Base-by-base conservation (phyloP, 2,329 filamentous ascomycete species). In the Venturia nashicola region DNA sequence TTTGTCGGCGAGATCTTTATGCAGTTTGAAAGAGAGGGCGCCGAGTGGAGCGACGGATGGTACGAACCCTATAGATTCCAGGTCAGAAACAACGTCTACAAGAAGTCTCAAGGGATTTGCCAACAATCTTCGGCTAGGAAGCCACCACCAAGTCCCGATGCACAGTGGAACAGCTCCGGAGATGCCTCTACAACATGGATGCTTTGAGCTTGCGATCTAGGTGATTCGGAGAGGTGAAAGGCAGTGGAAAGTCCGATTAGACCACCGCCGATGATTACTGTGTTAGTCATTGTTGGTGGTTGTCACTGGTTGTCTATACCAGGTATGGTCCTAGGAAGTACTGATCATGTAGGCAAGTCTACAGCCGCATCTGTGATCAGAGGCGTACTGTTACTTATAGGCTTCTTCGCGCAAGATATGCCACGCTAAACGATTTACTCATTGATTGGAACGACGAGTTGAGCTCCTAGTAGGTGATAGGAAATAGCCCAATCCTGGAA, bases 141-240 rank as follows among this genome's bases (percentile, higher is more conserved):
- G 0, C 89, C 89, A 20, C 82, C 90, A 0, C 88, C 87, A 67
- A 83, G 86, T 1, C 89, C 88, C 1, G 87, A 91, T 0, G 89
- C 88, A 39, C 86, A 89, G 12, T 83, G 81, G 73, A 92, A 90
- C 40, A 92, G 79, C 66, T 83, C 72, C 0, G 78, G 72, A 5
- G 82, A 81, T 6, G 82, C 76, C 68, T 87, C 85, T 48, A 87
- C 67, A 23, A 87, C 74, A 66, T 85, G 82, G 62, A 87, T 84
- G 42, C 77, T 75, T 27, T 76, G 68, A 4, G 78, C 74, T 57
- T 72, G 67, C 51, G 74, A 71, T 34, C 54, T 62, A 71, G 70
- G 70, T 1, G 72, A 72, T 62, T 75, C 69, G 7, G 85, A 83
- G 40, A 92, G 81, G 71, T 89, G 90, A 74, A 87, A 90, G 23